These are phyloP conservation scores for Monosporascus sp. DNA, from an alignment of 2,329 filamentous ascomycete species.

Conservation along the genomic window DNA sequence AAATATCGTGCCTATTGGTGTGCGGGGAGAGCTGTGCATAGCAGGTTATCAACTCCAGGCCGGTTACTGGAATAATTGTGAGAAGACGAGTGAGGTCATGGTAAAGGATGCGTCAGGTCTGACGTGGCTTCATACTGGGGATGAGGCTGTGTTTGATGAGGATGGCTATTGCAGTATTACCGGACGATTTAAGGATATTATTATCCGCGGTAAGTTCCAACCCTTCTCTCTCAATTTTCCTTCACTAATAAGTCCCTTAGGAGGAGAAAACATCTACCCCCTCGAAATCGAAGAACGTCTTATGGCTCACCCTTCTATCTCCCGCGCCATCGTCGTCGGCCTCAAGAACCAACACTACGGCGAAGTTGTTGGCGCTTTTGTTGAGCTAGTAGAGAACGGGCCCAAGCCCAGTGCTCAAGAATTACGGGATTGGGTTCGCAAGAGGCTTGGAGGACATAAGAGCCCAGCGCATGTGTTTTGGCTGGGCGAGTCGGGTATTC, in stretches of 20 bases:
- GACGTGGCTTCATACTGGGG: constrained; percentile 63
- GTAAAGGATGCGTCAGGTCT: constrained; percentile 46
- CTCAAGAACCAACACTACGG: constrained; percentile 65
- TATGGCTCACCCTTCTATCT: constrained; percentile 56
- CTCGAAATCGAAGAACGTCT: constrained; percentile 72
- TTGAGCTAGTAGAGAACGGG: constrained; percentile 32
- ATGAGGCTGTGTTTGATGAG: constrained; percentile 64
- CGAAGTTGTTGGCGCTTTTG: constrained; percentile 66
- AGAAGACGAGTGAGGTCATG: constrained; percentile 65
- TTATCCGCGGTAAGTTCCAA: constrained; percentile 53
- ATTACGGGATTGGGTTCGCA: constrained; percentile 56
- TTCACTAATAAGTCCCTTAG: too few species aligned
- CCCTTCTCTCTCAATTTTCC: too few species aligned
- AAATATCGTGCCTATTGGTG: constrained; percentile 62
- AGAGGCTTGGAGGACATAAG: constrained; percentile 61
- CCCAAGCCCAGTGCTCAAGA: constrained; percentile 44
- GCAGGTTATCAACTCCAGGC: constrained; percentile 71
- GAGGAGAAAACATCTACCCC: constrained; percentile 68
- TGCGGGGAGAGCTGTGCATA: constrained; percentile 70
- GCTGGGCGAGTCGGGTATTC: constrained; percentile 59
- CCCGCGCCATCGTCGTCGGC: constrained; percentile 63
- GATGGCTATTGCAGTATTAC: constrained; percentile 69
- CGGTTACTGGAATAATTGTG: constrained; percentile 64
- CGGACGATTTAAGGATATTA: constrained; percentile 74
- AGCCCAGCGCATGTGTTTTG: constrained; percentile 70